Evolutionary conservation across 2,329 filamentous ascomycete genomes (phyloP), one percentile per base, ranked within the genome.

Genomic region (Fusarium dimerum): DNA sequence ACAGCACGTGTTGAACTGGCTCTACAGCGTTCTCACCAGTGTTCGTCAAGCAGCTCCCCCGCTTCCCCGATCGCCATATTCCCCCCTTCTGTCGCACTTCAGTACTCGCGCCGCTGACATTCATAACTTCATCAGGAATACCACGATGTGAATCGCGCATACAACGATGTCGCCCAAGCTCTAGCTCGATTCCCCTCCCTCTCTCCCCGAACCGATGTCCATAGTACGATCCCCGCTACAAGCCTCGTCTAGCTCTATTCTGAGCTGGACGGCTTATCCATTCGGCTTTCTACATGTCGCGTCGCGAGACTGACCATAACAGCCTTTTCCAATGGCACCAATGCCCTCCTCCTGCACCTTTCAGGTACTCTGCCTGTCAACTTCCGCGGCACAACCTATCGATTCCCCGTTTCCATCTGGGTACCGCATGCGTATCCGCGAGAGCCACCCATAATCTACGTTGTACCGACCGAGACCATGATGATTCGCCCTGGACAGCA

Each of bases 321-420:
- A 96, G 92, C 93, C 50, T 96, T 92, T 70, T 89, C 96, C 63
- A 90, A 90, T 78, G 94, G 94, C 66, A 78, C 82, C 59, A 93
- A 92, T 12, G 90, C 92, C 45, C 83, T 99, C 30, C 86, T 99
- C 49, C 79, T 99, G 45, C 89, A 90, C 62, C 81, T 99, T 48
- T 84, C 85, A 39, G 94, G 94, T 60, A 97, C 92, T 4, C 75
- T 99, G 38, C 92, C 94, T n/a, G 92, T 96, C 54, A 79, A 82
- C 62, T 99, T 97, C 75, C 87, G 93, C 65, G 93, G 92, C 66
- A 87, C 85, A 29, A 89, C 86, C 5, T 99, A 97, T 73, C 84
- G 90, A 60, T 97, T 97, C 65, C 94, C 94, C 18, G 78, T 99
- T 59, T 89, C 90, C 57, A 73, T 97, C 82, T 97, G 94, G 93